These are phyloP conservation scores for Cutaneotrichosporon sp. DNA, from an alignment of 1,284 basidiomycete genomes.

Conservation along the genomic window DNA sequence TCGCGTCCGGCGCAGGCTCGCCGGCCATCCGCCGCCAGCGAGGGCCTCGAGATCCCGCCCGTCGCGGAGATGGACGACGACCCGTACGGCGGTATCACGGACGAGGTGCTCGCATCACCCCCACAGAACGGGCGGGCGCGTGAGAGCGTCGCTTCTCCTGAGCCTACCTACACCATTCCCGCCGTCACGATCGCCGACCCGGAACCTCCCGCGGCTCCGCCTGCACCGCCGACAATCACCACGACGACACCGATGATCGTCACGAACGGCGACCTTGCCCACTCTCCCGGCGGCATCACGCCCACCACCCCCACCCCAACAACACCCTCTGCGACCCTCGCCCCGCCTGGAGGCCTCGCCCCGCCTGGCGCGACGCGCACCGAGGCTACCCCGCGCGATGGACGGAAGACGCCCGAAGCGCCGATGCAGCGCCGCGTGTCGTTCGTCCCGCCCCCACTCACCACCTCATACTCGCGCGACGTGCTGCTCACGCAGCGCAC, in stretches of 20 bases:
- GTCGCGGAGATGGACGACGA: conserved; percentile 4
- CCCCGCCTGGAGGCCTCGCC: not conserved
- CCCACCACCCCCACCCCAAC: not conserved
- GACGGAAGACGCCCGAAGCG: not conserved
- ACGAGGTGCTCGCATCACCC: conserved; percentile 12
- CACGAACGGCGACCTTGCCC: not conserved
- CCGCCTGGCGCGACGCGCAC: conserved; percentile 6
- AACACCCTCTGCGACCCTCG: not conserved
- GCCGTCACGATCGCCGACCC: not conserved
- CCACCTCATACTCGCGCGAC: conserved; percentile 58
- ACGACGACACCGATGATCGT: not conserved
- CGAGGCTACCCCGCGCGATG: not conserved
- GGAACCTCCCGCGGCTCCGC: not conserved
- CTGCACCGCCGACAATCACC: not conserved
- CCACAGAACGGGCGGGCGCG: not conserved
- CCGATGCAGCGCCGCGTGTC: conserved; percentile 43
- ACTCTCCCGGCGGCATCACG: not conserved
- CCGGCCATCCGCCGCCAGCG: conserved; percentile 7
- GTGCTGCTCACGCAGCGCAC: conserved; percentile 62
- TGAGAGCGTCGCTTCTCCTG: not conserved
- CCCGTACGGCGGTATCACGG: conserved; percentile 13
- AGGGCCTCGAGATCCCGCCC: conserved; percentile 2
- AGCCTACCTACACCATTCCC: not conserved
- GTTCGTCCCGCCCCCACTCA: conserved; percentile 49
- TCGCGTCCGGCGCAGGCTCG: conserved; percentile 2